Base-by-base conservation (phyloP, 108 stramenopile genomes). In the Nitzschia inconspicua region DNA sequence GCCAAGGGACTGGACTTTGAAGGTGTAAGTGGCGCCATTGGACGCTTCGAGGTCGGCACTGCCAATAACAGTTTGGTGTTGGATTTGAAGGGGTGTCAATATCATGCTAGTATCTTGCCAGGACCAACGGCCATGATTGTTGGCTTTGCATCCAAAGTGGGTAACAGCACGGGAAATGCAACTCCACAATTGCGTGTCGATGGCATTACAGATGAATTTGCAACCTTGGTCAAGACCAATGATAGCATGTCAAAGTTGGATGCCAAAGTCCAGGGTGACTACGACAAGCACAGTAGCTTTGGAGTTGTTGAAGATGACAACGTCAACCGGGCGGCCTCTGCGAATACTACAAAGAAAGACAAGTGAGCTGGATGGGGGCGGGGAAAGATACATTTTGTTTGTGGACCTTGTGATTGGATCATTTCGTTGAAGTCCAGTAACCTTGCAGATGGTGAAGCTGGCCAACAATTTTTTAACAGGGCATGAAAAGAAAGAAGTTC, bases 21-120 rank as follows among this genome's bases (percentile, higher is more conserved):
- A 43, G 75, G 80, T 56, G 89, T 86, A 10, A 62, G 75, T 48
- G 89, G 89, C n/a, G 86, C 85, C 22, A 84, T 91, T 48, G 89
- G 89, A 14, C 79, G 89, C 26, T 84, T 88, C 55, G 86, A 91
- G 65, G n/a, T n/a, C n/a, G n/a, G n/a, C n/a, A 69, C 82, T 28
- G 56, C 20, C 36, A 30, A 16, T 19, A 59, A 41, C 46, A 32
- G 49, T 70, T 78, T 91, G 32, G 65, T 71, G 50, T 36, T 91
- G 44, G 89, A 91, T 70, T 72, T 87, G 61, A 86, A 88, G 56
- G 89, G 89, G 19, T 73, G 54, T 39, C 86, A 85, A 60, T 91
- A 91, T 49, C 72, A 76, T 34, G 89, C 82, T 25, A 79, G 60
- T 31, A 79, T 91, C 8, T 71, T 78, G 18, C 86, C 89, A 19